These are phyloP conservation scores for Colletotrichum sp. DNA, from an alignment of 2,329 filamentous ascomycete species.

Conservation along the genomic window DNA sequence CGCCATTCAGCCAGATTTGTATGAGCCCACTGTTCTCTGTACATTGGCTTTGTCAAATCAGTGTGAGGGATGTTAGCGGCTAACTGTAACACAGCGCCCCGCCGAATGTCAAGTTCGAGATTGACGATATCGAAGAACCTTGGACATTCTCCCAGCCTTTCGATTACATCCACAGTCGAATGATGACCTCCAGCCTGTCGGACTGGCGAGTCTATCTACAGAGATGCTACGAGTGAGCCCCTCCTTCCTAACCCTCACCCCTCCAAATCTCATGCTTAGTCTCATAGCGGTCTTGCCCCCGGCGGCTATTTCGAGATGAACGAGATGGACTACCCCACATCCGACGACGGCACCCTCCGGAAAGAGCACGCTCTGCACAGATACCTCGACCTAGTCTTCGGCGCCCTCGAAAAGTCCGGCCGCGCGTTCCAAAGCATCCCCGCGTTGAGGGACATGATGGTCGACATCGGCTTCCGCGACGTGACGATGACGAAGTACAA, in stretches of 20 bases:
- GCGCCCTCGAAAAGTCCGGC: neutral
- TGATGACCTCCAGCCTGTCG: conserved; percentile 31
- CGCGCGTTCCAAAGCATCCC: neutral
- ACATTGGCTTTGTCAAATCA: fast-evolving
- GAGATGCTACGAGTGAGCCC: conserved; percentile 34
- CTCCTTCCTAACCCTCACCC: neutral
- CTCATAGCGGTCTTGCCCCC: neutral
- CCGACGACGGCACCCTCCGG: neutral
- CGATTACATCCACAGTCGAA: conserved; percentile 27
- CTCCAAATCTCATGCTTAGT: fast-evolving
- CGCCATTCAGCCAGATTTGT: conserved; percentile 42
- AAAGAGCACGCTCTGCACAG: neutral
- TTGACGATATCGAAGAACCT: conserved; percentile 43
- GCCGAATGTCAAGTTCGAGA: conserved; percentile 52
- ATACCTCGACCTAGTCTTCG: neutral
- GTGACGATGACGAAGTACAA: neutral
- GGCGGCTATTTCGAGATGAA: neutral
- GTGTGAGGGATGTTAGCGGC: fast-evolving
- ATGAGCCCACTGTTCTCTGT: fast-evolving
- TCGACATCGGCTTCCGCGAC: neutral
- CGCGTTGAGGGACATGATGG: fast-evolving
- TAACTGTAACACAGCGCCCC: conserved; percentile 42
- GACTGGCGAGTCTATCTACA: conserved; percentile 26
- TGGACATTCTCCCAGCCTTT: conserved; percentile 41
- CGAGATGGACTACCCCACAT: neutral